Evolutionary conservation across 164 flowering plant genomes (phyloP).

Genomic region (Paratinospora sagittata): DNA sequence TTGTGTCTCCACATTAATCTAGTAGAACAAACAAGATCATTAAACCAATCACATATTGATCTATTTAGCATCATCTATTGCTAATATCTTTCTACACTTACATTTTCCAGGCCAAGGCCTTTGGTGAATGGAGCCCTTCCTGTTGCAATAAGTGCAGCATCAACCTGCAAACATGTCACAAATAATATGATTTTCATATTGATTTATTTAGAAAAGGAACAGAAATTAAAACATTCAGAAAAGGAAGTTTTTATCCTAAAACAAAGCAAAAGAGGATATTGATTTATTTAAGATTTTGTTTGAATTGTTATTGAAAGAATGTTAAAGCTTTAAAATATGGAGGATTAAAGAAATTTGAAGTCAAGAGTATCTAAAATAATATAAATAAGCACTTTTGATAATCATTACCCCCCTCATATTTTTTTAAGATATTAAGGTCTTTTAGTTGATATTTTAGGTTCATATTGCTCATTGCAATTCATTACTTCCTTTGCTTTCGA

Average conservation of each 20-base stretch:
- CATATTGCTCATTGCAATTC: background rate
- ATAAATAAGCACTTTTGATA: no score
- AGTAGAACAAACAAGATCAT: conserved; percentile 15
- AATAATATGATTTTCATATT: no score
- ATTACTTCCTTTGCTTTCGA: background rate
- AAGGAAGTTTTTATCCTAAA: background rate
- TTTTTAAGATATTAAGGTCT: background rate
- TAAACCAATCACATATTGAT: background rate
- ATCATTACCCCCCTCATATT: background rate
- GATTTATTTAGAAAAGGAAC: background rate
- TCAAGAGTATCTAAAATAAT: no score
- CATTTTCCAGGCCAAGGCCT: conserved; percentile 96
- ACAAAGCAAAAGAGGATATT: background rate
- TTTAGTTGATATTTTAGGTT: background rate
- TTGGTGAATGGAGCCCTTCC: conserved; percentile 97
- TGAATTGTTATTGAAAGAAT: background rate
- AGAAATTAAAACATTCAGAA: background rate
- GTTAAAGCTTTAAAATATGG: background rate
- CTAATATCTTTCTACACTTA: conserved; percentile 26
- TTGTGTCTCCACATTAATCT: conserved; percentile 89
- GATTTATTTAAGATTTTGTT: background rate
- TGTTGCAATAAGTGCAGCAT: conserved; percentile 98
- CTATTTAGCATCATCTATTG: conserved; percentile 2
- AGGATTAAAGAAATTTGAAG: no score
- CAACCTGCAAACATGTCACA: conserved; percentile 53